A percentile compares a stretch with the other conserved stretches of the same genome.
Conservation (phyloP, 345 rosid species). For the Pistacia atlantica region DNA sequence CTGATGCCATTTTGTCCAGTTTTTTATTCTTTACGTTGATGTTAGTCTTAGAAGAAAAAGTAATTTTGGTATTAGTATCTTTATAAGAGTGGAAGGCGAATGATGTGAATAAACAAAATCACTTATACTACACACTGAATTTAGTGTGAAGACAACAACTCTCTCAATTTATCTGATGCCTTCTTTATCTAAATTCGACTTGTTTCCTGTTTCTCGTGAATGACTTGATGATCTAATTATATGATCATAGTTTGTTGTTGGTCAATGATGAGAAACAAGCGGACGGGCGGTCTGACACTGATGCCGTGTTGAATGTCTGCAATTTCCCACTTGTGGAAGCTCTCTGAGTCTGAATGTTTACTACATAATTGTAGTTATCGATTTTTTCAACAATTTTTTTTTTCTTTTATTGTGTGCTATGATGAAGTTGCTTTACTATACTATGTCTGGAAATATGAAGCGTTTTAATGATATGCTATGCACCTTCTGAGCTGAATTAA, state of each 20-base stretch:
- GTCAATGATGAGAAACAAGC: slow-evolving; percentile 72
- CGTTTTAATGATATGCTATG: too few relatives aligned
- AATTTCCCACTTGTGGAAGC: slow-evolving; percentile 43
- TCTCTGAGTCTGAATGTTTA: slow-evolving; percentile 45
- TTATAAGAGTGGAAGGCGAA: slow-evolving; percentile 35
- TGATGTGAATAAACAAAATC: slow-evolving; percentile 45
- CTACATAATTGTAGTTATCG: background rate
- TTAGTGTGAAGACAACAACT: slow-evolving; percentile 42
- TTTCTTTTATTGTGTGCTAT: too few relatives aligned
- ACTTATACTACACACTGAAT: slow-evolving; percentile 54
- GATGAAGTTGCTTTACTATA: too few relatives aligned
- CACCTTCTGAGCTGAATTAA: too few relatives aligned
- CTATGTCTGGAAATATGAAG: too few relatives aligned
- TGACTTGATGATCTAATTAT: too few relatives aligned
- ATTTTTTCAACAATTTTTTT: background rate
- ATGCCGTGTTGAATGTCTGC: slow-evolving; percentile 92
- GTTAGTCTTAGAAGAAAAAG: background rate
- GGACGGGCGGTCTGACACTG: slow-evolving; percentile 95
- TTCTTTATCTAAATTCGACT: background rate
- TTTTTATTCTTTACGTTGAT: background rate
- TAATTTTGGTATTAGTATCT: background rate
- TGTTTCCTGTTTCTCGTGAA: background rate
- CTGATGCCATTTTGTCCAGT: slow-evolving; percentile 39
- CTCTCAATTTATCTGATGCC: slow-evolving; percentile 68
- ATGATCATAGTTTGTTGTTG: too few relatives aligned